These are phyloP conservation scores for Penicillium daleae DNA, from an alignment of 495 filamentous ascomycete genomes.

Conservation along the genomic window DNA sequence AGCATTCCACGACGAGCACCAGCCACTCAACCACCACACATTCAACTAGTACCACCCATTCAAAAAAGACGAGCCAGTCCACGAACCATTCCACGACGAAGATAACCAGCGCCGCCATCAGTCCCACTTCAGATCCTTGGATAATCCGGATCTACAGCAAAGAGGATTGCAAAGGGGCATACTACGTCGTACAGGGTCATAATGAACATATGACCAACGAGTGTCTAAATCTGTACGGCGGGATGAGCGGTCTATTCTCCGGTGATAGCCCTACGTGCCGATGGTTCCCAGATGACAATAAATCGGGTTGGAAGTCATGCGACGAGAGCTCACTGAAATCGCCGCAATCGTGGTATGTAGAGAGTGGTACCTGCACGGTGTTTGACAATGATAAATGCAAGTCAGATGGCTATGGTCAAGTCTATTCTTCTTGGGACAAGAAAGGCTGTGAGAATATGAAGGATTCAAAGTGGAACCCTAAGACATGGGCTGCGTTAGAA, in stretches of 20 bases:
- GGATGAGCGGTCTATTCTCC: background rate
- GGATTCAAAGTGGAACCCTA: background rate
- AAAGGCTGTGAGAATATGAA: conserved; percentile 2
- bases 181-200: conserved; percentile 16
- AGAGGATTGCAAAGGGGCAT: background rate
- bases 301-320: conserved; percentile 4
- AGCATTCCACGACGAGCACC: background rate
- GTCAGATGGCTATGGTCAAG: conserved; percentile 4
- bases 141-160: conserved; percentile 1
- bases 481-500: background rate
- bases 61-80: background rate
- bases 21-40: background rate
- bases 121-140: background rate
- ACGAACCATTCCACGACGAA: background rate
- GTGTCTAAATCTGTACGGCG: conserved; percentile 1
- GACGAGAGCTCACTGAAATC: background rate
- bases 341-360: conserved; percentile 10
- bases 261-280: conserved; percentile 12
- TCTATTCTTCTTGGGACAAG: background rate
- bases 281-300: conserved; percentile 10
- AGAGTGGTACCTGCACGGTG: background rate
- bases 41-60: background rate
- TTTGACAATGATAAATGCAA: conserved; percentile 1
- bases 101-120: background rate
- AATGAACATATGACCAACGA: background rate